Evolutionary conservation across 176 grass and related monocot genomes (phyloP).

Genomic region (Musa troglodytarum): DNA sequence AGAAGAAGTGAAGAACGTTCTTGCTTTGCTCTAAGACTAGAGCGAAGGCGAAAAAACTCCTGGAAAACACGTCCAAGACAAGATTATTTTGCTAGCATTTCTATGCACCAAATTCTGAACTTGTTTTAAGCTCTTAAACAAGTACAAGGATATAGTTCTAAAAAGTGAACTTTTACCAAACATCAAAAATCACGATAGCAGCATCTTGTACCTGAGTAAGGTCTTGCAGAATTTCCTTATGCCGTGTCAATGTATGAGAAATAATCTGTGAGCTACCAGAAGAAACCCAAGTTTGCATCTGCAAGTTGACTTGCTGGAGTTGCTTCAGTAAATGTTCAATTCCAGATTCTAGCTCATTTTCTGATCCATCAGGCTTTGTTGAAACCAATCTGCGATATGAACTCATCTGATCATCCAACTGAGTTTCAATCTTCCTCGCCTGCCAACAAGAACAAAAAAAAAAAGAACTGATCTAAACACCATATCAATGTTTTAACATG

Average conservation of each 20-base stretch:
- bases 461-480: too few species aligned
- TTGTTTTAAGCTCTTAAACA: neutral
- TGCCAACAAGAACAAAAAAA: conserved; percentile 23
- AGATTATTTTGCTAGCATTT: neutral
- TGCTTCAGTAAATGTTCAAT: conserved; percentile 90
- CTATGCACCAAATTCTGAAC: neutral
- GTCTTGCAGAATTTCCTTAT: conserved; percentile 98
- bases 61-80: conserved; percentile 10
- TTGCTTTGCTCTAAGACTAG: conserved; percentile 77
- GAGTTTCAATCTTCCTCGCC: conserved; percentile 88
- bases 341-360: conserved; percentile 59
- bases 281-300: conserved; percentile 94
- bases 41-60: conserved; percentile 92
- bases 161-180: too few species aligned
- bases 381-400: conserved; percentile 80
- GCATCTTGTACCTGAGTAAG: conserved; percentile 62
- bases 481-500: too few species aligned
- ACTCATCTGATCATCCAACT: conserved; percentile 84
- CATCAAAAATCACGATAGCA: neutral
- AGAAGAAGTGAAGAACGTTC: conserved; percentile 86
- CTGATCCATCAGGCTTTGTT: conserved; percentile 82
- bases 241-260: conserved; percentile 86
- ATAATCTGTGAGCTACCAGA: conserved; percentile 91
- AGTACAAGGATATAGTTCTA: neutral
- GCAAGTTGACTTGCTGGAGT: conserved; percentile 85